Conservation (phyloP, 2,329 filamentous ascomycete species). For the Seiridium unicorne region DNA sequence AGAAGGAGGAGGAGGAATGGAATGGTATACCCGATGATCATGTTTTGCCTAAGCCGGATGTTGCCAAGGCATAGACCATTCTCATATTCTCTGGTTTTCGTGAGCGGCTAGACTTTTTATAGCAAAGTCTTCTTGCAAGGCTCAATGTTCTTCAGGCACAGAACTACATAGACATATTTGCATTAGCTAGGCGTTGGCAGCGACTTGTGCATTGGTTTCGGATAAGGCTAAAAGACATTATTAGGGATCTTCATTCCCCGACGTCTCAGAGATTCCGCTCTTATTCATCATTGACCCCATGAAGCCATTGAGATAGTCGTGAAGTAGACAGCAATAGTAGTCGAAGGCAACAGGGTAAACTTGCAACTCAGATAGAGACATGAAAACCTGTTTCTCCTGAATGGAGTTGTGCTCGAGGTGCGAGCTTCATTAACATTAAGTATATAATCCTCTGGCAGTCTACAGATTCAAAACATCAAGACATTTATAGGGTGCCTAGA, state of each 20-base stretch:
- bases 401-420: too few species aligned
- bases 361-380: too few species aligned
- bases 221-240: not conserved
- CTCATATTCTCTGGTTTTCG: too few species aligned
- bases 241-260: not conserved
- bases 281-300: not conserved
- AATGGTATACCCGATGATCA: not conserved
- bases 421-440: not conserved
- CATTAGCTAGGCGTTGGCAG: constrained; percentile 10
- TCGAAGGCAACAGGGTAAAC: too few species aligned
- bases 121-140: not conserved
- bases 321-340: too few species aligned
- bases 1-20: not conserved
- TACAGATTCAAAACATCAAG: too few species aligned
- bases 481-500: constrained; percentile 37
- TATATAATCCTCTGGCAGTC: not conserved
- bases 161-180: not conserved
- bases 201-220: not conserved
- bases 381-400: too few species aligned
- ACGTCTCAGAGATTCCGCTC: not conserved
- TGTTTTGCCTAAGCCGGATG: not conserved
- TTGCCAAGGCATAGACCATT: not conserved
- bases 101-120: not conserved
- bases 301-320: too few species aligned
- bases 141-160: not conserved